Percentiles rank a stretch among this genome's conserved stretches.
Evolutionary conservation across 2,329 filamentous ascomycete species (phyloP).

Genomic region (Colletotrichum horii): DNA sequence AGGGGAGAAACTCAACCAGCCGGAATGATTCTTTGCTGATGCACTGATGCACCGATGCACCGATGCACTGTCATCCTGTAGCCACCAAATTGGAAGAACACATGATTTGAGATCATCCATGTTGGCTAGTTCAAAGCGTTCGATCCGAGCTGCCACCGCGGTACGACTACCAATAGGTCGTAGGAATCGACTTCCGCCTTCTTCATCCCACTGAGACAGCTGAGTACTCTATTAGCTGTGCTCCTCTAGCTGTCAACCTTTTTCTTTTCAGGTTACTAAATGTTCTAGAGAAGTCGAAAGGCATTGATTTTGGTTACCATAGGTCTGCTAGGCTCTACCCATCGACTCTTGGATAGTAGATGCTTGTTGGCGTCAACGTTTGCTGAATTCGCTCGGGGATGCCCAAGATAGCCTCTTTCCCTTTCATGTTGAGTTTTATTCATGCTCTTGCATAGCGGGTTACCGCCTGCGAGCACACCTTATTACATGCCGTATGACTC

Average conservation of each 20-base stretch:
- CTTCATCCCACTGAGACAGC: neutral
- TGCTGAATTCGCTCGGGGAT: neutral
- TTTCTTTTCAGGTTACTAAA: accelerated
- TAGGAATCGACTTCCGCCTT: neutral
- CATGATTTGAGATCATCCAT: neutral
- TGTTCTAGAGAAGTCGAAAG: neutral
- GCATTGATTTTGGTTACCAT: accelerated
- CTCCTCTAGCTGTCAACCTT: accelerated
- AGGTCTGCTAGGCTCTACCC: accelerated
- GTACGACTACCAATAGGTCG: too few relatives aligned
- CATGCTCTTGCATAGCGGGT: too few relatives aligned
- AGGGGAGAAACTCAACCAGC: neutral
- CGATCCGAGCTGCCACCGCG: neutral
- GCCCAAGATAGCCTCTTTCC: neutral
- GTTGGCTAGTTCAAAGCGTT: neutral
- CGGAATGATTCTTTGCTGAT: accelerated
- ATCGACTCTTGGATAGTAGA: neutral
- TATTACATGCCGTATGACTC: too few relatives aligned
- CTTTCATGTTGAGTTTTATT: too few relatives aligned
- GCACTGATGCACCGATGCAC: too few relatives aligned
- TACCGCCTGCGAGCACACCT: too few relatives aligned
- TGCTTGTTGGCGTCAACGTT: neutral
- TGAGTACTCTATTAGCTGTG: neutral
- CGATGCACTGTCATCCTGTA: neutral
- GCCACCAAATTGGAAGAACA: accelerated